Evolutionary conservation across 2,329 filamentous ascomycete species (phyloP).

Genomic region (Exophiala sp.): DNA sequence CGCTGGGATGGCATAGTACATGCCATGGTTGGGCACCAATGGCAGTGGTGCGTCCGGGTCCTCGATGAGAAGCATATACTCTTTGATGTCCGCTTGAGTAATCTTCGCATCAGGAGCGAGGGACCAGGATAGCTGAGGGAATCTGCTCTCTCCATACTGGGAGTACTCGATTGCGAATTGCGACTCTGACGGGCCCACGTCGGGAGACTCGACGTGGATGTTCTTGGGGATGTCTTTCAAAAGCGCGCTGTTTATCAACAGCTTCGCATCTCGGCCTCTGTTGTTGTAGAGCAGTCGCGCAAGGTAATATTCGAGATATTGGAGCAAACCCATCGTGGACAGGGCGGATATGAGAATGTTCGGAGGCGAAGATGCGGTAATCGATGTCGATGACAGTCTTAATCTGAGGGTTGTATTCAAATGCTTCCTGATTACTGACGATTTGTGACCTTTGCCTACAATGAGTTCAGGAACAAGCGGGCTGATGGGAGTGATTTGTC

Average conservation of each 20-base stretch:
- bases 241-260: conserved; percentile 7
- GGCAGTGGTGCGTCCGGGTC: conserved; percentile 49
- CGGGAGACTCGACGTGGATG: conserved; percentile 29
- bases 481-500: too few species aligned
- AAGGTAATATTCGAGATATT: conserved; percentile 20
- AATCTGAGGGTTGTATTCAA: too few species aligned
- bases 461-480: not conserved
- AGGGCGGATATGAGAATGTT: not conserved
- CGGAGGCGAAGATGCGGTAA: too few species aligned
- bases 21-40: conserved; percentile 45
- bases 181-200: conserved; percentile 32
- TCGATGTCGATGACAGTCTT: not conserved
- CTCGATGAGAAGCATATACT: conserved; percentile 49
- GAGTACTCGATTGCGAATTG: conserved; percentile 39
- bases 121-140: conserved; percentile 45
- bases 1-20: conserved; percentile 43
- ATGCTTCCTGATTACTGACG: too few species aligned
- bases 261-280: conserved; percentile 15
- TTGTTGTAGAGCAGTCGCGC: conserved; percentile 7
- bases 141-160: conserved; percentile 37
- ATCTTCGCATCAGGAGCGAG: conserved; percentile 18
- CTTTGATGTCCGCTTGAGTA: conserved; percentile 34
- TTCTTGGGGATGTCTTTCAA: conserved; percentile 13
- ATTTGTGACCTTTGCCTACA: too few species aligned
- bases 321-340: conserved; percentile 5